Evolutionary conservation across 345 rosid species (phyloP), one percentile per base, ranked within the genome.

Genomic region (Moricandia arvensis): DNA sequence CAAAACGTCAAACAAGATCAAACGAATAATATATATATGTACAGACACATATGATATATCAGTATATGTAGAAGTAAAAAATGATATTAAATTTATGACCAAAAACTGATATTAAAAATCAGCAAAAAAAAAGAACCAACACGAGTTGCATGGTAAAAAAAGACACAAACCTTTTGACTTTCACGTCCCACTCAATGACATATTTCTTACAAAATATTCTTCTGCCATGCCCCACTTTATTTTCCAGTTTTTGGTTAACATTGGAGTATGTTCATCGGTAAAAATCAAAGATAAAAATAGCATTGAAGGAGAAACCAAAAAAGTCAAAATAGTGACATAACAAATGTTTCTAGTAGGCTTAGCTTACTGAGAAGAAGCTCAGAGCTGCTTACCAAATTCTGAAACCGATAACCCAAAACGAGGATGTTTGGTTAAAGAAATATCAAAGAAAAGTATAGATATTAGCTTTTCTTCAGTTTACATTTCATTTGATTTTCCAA

Each of bases 311-410:
- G 49, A 59, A 59, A 34, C 21, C 9, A 67, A 75, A 66, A 66
- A 59, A 59, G 61, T 67, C 67, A 59, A 75, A 45, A 67, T 45
- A 58, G 72, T 58, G 53, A 59, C 73, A 45, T 11, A 24, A 33
- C 12, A 66, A 57, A 49, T 45, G 67, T 66, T 75, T 75, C 31
- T 65, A 17, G 64, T 37, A 27, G 51, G 63, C 53, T 63, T 21
- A 53, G 53, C 53, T 45, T n/a, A n/a, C n/a, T 6, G 59, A 74
- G 58, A 65, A 57, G 58, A 66, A 41, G 41, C 70, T 37, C 29
- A 43, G 6, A 59, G 73, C 41, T 60, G 67, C 73, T 75, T 75
- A 67, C 79, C 79, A 43, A 67, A 67, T 45, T 45, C 27, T 4
- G 24, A 67, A 45, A 75, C 73, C 31, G 61, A 37, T 67, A 59